Evolutionary conservation across 139 green algal genomes (phyloP).

Genomic region (Asterochloris sp.): DNA sequence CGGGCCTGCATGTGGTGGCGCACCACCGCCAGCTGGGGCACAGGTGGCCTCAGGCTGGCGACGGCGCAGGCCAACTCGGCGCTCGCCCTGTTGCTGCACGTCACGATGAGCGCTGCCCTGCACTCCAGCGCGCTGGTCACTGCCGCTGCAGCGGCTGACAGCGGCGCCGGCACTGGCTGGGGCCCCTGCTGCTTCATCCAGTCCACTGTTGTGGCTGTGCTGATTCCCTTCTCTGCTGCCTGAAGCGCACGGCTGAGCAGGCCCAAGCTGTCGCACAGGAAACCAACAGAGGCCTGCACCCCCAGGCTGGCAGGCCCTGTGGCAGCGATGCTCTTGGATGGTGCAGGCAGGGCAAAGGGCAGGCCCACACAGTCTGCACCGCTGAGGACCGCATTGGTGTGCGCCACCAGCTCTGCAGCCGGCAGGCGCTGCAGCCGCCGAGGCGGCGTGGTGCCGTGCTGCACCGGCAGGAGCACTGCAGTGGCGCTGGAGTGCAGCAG

Average conservation of each 20-base stretch:
- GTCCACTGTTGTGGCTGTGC: not conserved
- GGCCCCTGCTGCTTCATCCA: slow-evolving; percentile 11
- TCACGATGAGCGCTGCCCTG: slow-evolving; percentile 3
- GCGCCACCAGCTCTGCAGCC: slow-evolving; percentile 3
- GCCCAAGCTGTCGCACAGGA: too few species aligned
- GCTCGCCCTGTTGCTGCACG: not conserved
- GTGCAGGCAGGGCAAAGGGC: not conserved
- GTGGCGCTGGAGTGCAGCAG: not conserved
- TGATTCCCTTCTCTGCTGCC: not conserved
- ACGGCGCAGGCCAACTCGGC: slow-evolving; percentile 3
- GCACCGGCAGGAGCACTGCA: not conserved
- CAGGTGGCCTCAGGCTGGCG: not conserved
- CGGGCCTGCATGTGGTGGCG: slow-evolving; percentile 2
- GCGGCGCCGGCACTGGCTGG: not conserved
- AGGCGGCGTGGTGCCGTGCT: not conserved
- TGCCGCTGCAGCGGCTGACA: slow-evolving; percentile 6
- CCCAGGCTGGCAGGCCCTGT: too few species aligned
- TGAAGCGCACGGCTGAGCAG: not conserved
- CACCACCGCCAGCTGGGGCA: not conserved
- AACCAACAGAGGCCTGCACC: too few species aligned
- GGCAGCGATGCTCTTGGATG: too few species aligned
- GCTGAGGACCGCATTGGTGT: slow-evolving; percentile 3
- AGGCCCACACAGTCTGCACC: slow-evolving; percentile 1
- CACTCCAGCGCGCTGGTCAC: slow-evolving; percentile 2
- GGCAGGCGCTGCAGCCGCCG: too few species aligned